Evolutionary conservation across 352 stramenopile genomes (phyloP).

Genomic region (Phytophthora aleatoria): DNA sequence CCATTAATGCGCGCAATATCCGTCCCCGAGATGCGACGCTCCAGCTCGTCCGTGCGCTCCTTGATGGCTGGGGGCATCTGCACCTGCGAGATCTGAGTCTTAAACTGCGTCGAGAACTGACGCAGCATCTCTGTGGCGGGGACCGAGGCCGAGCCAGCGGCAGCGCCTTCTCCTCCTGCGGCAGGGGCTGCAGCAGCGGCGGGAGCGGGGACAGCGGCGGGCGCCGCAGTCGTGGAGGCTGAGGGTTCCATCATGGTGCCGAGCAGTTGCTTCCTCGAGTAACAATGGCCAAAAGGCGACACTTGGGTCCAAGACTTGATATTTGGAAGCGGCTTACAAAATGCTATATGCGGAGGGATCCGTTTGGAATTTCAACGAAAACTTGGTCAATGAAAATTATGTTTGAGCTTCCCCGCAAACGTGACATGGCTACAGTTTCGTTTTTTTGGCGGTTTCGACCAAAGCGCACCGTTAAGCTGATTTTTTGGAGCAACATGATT

Average conservation of each 20-base stretch:
- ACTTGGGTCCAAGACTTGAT: not conserved
- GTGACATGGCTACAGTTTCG: slow-evolving; percentile 29
- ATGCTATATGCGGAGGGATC: slow-evolving; percentile 29
- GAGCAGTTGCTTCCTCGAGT: slow-evolving; percentile 25
- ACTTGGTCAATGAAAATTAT: slow-evolving; percentile 7
- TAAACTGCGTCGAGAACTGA: slow-evolving; percentile 39
- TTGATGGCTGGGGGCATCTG: slow-evolving; percentile 72
- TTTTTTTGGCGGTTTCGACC: not conserved
- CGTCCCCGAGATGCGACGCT: slow-evolving; percentile 70
- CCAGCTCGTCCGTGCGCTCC: slow-evolving; percentile 72
- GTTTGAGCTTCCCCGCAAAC: slow-evolving; percentile 11
- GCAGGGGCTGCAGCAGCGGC: slow-evolving; percentile 3
- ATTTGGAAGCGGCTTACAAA: slow-evolving; percentile 15
- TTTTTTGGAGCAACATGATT: not conserved
- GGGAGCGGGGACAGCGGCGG: slow-evolving; percentile 3
- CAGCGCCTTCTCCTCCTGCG: not conserved
- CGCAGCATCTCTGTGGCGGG: slow-evolving; percentile 27
- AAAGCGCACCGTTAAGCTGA: not conserved
- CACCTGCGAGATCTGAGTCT: slow-evolving; percentile 48
- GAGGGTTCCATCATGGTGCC: slow-evolving; percentile 39
- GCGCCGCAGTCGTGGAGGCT: slow-evolving; percentile 23
- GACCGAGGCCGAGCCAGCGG: not conserved
- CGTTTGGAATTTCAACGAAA: slow-evolving; percentile 9
- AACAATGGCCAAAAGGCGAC: slow-evolving; percentile 15
- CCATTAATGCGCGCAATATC: slow-evolving; percentile 88